These are phyloP conservation scores for Aspergillus cavernicola DNA, from an alignment of 495 filamentous ascomycete species.

Conservation along the genomic window DNA sequence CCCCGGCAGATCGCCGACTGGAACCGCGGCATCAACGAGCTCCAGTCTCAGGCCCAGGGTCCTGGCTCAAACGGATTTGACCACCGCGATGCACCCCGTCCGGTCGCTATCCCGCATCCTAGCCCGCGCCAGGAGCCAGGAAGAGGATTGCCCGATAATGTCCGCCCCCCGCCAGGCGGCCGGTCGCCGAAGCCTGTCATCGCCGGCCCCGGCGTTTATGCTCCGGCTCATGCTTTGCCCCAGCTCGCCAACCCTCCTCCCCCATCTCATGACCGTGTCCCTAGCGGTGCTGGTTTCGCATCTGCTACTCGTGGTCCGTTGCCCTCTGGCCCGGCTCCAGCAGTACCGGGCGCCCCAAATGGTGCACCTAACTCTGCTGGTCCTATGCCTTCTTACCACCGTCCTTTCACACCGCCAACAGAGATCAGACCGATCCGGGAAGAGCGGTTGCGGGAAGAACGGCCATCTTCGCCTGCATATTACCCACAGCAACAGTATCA, in stretches of 20 bases:
- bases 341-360: slow-evolving; percentile 51
- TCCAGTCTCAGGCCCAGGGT: slow-evolving; percentile 64
- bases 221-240: slow-evolving; percentile 55
- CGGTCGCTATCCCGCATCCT: slow-evolving; percentile 61
- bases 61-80: slow-evolving; percentile 72
- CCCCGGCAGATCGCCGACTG: slow-evolving; percentile 60
- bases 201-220: slow-evolving; percentile 58
- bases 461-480: slow-evolving; percentile 77
- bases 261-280: slow-evolving; percentile 46
- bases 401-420: slow-evolving; percentile 69
- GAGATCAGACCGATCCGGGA: slow-evolving; percentile 87
- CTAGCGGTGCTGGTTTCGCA: slow-evolving; percentile 52
- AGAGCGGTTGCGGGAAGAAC: slow-evolving; percentile 79
- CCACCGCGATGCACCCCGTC: slow-evolving; percentile 64
- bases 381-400: slow-evolving; percentile 53
- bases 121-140: slow-evolving; percentile 67
- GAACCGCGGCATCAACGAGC: slow-evolving; percentile 73
- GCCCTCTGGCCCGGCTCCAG: slow-evolving; percentile 36
- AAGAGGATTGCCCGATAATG: slow-evolving; percentile 70
- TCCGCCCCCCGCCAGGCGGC: slow-evolving; percentile 54
- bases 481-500: slow-evolving; percentile 79
- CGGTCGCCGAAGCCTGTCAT: slow-evolving; percentile 62
- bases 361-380: slow-evolving; percentile 37
- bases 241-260: slow-evolving; percentile 56
- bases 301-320: slow-evolving; percentile 31